Evolutionary conservation across 1,284 basidiomycete genomes (phyloP).

Genomic region (Leccinum pallidistipes): DNA sequence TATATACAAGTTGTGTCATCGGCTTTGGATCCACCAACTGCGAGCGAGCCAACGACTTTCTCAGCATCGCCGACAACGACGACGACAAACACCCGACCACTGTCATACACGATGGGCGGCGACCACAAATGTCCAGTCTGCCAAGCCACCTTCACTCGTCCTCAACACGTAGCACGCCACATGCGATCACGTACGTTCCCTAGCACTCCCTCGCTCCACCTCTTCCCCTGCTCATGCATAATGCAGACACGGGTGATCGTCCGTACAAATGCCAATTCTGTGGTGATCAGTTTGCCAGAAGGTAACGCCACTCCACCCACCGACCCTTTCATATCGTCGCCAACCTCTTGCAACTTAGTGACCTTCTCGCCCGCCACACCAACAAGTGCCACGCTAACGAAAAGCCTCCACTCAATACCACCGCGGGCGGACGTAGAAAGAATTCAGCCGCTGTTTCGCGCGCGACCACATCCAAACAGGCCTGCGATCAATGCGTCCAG

Average conservation of each 20-base stretch:
- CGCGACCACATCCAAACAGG: constrained; percentile 76
- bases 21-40: constrained; percentile 28
- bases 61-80: constrained; percentile 12
- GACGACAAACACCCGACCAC: not conserved
- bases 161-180: constrained; percentile 88
- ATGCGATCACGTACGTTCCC: constrained; percentile 79
- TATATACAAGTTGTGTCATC: constrained; percentile 42
- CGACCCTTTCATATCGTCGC: not conserved
- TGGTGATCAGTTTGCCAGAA: constrained; percentile 86
- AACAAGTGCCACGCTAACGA: constrained; percentile 87
- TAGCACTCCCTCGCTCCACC: constrained; percentile 10
- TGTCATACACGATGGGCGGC: constrained; percentile 50
- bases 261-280: constrained; percentile 90
- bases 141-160: constrained; percentile 84
- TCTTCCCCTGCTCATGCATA: constrained; percentile 12
- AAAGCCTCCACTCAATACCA: constrained; percentile 51
- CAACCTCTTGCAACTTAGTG: constrained; percentile 43
- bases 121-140: constrained; percentile 81
- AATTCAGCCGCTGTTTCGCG: constrained; percentile 61
- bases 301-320: constrained; percentile 42
- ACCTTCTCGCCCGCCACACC: constrained; percentile 84
- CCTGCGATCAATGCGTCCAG: constrained; percentile 86
- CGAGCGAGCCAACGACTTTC: constrained; percentile 15
- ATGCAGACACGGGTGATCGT: constrained; percentile 80
- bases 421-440: constrained; percentile 44